Evolutionary conservation across 2,329 filamentous ascomycete genomes (phyloP), one percentile per base, ranked within the genome.

Genomic region (Penicillium frequentans): DNA sequence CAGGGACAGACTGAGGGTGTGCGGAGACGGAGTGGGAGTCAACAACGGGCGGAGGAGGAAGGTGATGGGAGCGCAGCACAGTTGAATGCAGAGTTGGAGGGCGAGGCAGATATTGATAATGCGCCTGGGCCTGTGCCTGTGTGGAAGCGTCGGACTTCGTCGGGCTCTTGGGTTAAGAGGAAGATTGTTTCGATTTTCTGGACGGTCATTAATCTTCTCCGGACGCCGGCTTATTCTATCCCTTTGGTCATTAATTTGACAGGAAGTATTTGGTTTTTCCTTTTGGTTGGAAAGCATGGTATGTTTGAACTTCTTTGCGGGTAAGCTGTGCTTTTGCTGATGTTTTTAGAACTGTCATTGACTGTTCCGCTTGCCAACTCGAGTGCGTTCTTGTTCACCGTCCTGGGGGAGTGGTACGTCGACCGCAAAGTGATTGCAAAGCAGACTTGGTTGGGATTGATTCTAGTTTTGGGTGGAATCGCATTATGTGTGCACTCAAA

Each of bases 341-440:
- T 52, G 2, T 46, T 51, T 9, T 52, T 52, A 95, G 93, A 98
- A 75, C 72, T 98, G 65, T 96, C 92, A 70, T 80, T 98, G 61
- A 97, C 93, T 2, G 93, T 98, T 1, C 93, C 93, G 1, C 95
- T 98, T 61, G 93, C 93, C 1, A 98, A 98, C 70, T 96, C 92
- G 0, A 78, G 96, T 69, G 93, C 93, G 0, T 98, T 98, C 66
- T 76, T 98, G n/a, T 98, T 97, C 70, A 98, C 93, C 0, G 93
- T 97, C 2, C 70, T 97, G 13, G 93, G 93, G 1, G 93, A 98
- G 67, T 98, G 93, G 92, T 96, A 89, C 81, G 91, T 93, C 1
- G 93, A 97, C 68, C 86, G 86, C 59, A 98, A 97, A 73, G 89
- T 93, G 1, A 96, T 98, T 60, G 90, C 87, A 64, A 84, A 86